Conservation (phyloP, 495 filamentous ascomycete species). For the Tuber borchii region DNA sequence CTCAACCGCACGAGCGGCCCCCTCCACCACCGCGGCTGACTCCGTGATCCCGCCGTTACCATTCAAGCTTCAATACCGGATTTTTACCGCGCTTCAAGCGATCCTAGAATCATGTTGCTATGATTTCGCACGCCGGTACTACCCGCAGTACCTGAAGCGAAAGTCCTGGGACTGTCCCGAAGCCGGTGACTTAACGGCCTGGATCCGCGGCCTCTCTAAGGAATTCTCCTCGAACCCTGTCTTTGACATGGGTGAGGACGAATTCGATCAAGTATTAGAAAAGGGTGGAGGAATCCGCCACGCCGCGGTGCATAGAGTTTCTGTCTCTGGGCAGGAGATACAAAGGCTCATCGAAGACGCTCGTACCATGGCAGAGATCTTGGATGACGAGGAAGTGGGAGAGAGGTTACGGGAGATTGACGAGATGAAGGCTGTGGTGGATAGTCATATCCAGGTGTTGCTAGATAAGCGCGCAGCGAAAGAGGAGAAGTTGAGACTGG, state of each 20-base stretch:
- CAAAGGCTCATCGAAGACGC: slow-evolving; percentile 25
- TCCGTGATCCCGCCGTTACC: slow-evolving; percentile 25
- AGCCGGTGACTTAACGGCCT: slow-evolving; percentile 31
- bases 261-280: slow-evolving; percentile 20
- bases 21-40: slow-evolving; percentile 8
- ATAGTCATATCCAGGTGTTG: slow-evolving; percentile 17
- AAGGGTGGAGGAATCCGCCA: slow-evolving; percentile 28
- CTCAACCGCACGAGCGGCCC: neutral
- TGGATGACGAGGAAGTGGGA: slow-evolving; percentile 14
- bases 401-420: slow-evolving; percentile 12
- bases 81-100: slow-evolving; percentile 25
- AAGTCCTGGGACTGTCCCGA: slow-evolving; percentile 33
- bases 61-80: slow-evolving; percentile 28
- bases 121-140: slow-evolving; percentile 24
- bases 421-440: slow-evolving; percentile 17
- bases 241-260: slow-evolving; percentile 19
- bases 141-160: slow-evolving; percentile 22
- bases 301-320: slow-evolving; percentile 30
- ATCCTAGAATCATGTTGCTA: slow-evolving; percentile 27
- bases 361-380: slow-evolving; percentile 10
- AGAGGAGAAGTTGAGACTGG: slow-evolving; percentile 26
- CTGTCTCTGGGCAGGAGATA: slow-evolving; percentile 29
- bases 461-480: slow-evolving; percentile 24
- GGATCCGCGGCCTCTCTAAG: slow-evolving; percentile 23
- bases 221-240: slow-evolving; percentile 25